Evolutionary conservation across 73 alveolate species (phyloP).

Genomic region (Paraurostyla sp.): DNA sequence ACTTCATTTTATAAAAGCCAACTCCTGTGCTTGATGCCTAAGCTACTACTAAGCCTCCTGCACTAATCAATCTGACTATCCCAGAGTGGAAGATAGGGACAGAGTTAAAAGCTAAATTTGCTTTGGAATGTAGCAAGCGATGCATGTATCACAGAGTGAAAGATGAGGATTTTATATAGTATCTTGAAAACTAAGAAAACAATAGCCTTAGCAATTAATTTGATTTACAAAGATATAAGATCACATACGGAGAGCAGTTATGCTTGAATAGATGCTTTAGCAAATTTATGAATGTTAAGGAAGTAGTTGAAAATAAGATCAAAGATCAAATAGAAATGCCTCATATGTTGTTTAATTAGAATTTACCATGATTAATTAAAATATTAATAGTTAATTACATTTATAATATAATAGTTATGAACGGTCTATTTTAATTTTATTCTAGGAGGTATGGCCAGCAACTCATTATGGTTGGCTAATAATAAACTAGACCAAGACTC

Average conservation of each 20-base stretch:
- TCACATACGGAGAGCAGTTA: slow-evolving; percentile 17
- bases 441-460: background rate
- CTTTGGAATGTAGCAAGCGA: slow-evolving; percentile 8
- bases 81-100: background rate
- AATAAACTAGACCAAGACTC: background rate
- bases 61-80: too few species aligned
- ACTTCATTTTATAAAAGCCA: too few species aligned
- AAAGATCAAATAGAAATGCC: slow-evolving; percentile 29
- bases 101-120: background rate
- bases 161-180: background rate
- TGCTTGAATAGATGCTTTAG: slow-evolving; percentile 52
- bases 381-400: background rate
- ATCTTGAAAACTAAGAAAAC: background rate
- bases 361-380: slow-evolving; percentile 8
- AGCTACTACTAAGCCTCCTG: background rate
- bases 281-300: slow-evolving; percentile 45
- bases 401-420: slow-evolving; percentile 2
- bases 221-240: background rate
- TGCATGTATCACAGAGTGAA: slow-evolving; percentile 28
- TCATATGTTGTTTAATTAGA: slow-evolving; percentile 27
- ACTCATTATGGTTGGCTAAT: background rate
- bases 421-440: slow-evolving; percentile 21
- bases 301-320: slow-evolving; percentile 8
- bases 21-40: too few species aligned
- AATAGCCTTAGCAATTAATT: background rate